Base-by-base conservation (phyloP, 2,329 filamentous ascomycete species). In the Ceratocystis albifundus region DNA sequence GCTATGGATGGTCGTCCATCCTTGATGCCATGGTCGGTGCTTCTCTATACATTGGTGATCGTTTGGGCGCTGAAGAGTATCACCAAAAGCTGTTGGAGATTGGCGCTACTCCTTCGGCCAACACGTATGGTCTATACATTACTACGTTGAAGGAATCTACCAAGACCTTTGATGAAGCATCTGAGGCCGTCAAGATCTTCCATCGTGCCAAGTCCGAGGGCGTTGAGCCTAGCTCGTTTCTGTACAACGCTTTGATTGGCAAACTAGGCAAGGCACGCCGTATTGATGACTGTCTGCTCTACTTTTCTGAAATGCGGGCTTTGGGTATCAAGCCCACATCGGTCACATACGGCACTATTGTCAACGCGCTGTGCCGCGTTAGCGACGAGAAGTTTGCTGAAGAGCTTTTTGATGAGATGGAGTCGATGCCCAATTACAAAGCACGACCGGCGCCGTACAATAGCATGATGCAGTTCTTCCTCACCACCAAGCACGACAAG, bases 401-500 rank as follows among this genome's bases (percentile, higher is more conserved):
- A 74, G 91, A 97, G 76, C 85, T 97, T 71, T 99, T 99, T 73
- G 91, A 97, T 73, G 94, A 99, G 79, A 99, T 99, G 94, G 94
- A 99, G 79, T 85, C 88, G 61, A 96, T 96, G 88, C 88, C 91
- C 67, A 99, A 99, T 80, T 99, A 99, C 84, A 97, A 96, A 80
- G 90, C 94, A 50, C 88, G 94, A 8, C 92, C 94, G 30, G 94
- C 94, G 28, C 94, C 94, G 0, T 99, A 99, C 82, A 96, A 99
- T 80, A 96, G 90, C 77, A 89, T 99, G 86, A 99, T 99, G 85
- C 94, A 99, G 75, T 97, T 96, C 79, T 99, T 97, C 84, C 81
- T 97, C 71, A 96, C 90, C 67, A 97, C 93, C 66, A 97, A 97
- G 84, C 90, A 91, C 65, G 93, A 99, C 76, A 93, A 94, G 78